Evolutionary conservation across 2,329 filamentous ascomycete genomes (phyloP).

Genomic region (Penicillium nordicum): DNA sequence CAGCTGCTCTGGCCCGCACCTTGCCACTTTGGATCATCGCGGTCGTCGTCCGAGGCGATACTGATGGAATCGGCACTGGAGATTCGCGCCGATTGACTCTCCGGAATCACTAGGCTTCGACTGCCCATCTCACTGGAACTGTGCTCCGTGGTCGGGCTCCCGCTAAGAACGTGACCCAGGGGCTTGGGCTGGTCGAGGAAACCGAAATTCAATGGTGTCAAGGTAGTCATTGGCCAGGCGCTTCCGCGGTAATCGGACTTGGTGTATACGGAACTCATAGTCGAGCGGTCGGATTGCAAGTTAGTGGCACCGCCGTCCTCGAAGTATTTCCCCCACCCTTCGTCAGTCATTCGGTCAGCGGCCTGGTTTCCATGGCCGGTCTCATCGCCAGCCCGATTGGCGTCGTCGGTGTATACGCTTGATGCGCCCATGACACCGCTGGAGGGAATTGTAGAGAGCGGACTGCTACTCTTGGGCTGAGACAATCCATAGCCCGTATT

Average conservation of each 20-base stretch:
- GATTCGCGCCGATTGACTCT: slow-evolving; percentile 44
- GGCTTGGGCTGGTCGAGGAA: slow-evolving; percentile 40
- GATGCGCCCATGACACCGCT: slow-evolving; percentile 22
- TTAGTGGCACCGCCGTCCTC: slow-evolving; percentile 34
- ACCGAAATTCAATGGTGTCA: slow-evolving; percentile 36
- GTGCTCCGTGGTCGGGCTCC: slow-evolving; percentile 44
- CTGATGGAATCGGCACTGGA: slow-evolving; percentile 44
- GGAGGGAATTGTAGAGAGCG: slow-evolving; percentile 31
- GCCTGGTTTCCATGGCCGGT: slow-evolving; percentile 19
- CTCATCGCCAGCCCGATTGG: slow-evolving; percentile 19
- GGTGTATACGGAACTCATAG: slow-evolving; percentile 27
- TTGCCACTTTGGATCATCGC: slow-evolving; percentile 28
- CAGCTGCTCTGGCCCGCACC: slow-evolving; percentile 27
- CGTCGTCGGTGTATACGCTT: slow-evolving; percentile 21
- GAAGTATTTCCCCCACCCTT: slow-evolving; percentile 51
- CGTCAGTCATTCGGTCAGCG: slow-evolving; percentile 44
- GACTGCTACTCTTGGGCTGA: slow-evolving; percentile 24
- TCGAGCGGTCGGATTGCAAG: slow-evolving; percentile 27
- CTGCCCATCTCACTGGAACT: slow-evolving; percentile 24
- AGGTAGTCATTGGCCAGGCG: slow-evolving; percentile 40
- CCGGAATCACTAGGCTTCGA: slow-evolving; percentile 34
- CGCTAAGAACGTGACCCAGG: slow-evolving; percentile 39
- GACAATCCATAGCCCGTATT: slow-evolving; percentile 21
- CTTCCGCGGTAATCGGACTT: slow-evolving; percentile 39
- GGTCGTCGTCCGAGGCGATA: slow-evolving; percentile 36